phyloP scores from a whole-genome alignment of 441 rosid genomes.

The Syzygium syzygioides region DNA sequence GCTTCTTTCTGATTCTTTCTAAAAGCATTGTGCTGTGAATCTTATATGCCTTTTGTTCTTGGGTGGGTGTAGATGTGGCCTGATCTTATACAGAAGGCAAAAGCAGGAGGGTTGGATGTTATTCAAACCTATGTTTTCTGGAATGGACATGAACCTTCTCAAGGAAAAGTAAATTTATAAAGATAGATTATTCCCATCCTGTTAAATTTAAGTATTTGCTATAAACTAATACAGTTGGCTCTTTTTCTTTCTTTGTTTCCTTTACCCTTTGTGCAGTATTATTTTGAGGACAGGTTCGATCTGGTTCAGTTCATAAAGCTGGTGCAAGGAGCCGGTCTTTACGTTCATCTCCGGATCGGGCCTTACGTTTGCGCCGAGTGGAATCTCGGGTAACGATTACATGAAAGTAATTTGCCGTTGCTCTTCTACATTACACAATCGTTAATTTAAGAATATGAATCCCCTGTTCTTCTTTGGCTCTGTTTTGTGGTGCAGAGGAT shows the following conservation, averaged over 20 bases:
- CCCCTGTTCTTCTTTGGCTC: not conserved
- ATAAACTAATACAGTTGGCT: not conserved
- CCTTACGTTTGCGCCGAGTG: conserved; percentile 7
- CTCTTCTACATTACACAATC: not conserved
- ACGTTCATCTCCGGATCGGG: conserved; percentile 10
- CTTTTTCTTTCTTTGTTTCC: not conserved
- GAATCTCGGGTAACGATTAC: conserved; percentile 6
- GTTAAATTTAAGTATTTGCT: not conserved
- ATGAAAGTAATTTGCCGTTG: not conserved
- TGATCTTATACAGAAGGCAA: not conserved
- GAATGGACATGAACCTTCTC: conserved; percentile 16
- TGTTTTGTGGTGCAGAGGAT: conserved; percentile 5
- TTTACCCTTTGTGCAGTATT: not conserved
- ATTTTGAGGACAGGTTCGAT: conserved; percentile 8
- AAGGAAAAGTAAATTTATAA: not conserved
- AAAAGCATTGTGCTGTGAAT: not conserved
- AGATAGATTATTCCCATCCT: not conserved
- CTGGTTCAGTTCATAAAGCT: conserved; percentile 9
- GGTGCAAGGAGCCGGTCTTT: conserved; percentile 11
- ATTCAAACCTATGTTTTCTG: conserved; percentile 11
- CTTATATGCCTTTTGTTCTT: not conserved
- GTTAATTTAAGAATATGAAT: not conserved
- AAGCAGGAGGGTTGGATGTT: conserved; percentile 12
- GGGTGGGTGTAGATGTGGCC: conserved; percentile 15
- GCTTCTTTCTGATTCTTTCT: not conserved